Conservation (phyloP, 2,329 filamentous ascomycete genomes). For the Ceratocystiopsis sp. region DNA sequence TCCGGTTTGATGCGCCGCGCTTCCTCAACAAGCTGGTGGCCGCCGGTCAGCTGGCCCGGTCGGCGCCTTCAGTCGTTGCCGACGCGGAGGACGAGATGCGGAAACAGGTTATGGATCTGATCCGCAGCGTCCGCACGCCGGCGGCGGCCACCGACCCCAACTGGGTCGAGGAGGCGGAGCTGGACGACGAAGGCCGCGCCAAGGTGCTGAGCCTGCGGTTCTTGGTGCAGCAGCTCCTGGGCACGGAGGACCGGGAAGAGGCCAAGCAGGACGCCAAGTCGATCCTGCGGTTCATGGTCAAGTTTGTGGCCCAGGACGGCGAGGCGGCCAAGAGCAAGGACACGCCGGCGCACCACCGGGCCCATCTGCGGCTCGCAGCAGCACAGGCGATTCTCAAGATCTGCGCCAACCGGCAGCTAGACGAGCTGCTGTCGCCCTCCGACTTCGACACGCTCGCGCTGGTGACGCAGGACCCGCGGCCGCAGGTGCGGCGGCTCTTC, state of each 20-base stretch:
- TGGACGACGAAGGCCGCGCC: conserved; percentile 67
- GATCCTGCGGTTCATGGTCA: conserved; percentile 65
- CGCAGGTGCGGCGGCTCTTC: conserved; percentile 62
- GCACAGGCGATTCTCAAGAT: conserved; percentile 72
- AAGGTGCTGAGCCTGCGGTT: conserved; percentile 75
- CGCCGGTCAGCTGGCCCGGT: conserved; percentile 57
- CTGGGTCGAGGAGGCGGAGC: conserved; percentile 50
- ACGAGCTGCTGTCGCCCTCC: conserved; percentile 51
- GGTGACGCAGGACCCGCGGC: conserved; percentile 60
- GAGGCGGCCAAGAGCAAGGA: conserved; percentile 61
- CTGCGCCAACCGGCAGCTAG: conserved; percentile 58
- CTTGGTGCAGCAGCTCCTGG: conserved; percentile 70
- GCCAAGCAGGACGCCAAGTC: conserved; percentile 30
- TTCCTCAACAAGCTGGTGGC: conserved; percentile 62
- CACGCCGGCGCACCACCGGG: conserved; percentile 62
- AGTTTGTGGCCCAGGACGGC: conserved; percentile 56
- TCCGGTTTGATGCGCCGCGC: conserved; percentile 52
- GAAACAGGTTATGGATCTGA: conserved; percentile 58
- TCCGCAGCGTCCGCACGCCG: conserved; percentile 47
- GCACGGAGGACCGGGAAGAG: conserved; percentile 30
- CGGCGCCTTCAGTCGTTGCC: conserved; percentile 55
- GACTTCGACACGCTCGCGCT: conserved; percentile 72
- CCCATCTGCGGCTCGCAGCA: conserved; percentile 65
- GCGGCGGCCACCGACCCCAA: conserved; percentile 12
- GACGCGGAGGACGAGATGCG: conserved; percentile 63